Evolutionary conservation across 1,139 yeast genomes (phyloP).

Genomic region (Pneumocystis sp.): DNA sequence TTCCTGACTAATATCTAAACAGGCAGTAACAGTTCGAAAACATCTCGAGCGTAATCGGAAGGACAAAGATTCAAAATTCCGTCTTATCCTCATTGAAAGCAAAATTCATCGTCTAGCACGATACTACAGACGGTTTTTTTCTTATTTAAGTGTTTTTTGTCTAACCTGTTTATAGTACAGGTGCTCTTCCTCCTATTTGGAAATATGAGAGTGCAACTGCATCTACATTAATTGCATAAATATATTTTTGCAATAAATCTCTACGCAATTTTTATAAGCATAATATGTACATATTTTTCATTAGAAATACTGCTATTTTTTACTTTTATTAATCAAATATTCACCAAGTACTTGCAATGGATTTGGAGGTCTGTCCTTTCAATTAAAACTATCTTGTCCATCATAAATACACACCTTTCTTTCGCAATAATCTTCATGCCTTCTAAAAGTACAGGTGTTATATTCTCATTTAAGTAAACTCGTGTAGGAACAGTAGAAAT

Average conservation of each 20-base stretch:
- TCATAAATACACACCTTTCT: slow-evolving; percentile 24
- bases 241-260: neutral
- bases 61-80: slow-evolving; percentile 99
- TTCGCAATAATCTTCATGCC: slow-evolving; percentile 48
- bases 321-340: slow-evolving; percentile 34
- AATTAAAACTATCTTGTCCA: neutral
- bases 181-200: slow-evolving; percentile 4
- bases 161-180: neutral
- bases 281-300: neutral
- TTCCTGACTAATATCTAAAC: neutral
- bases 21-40: slow-evolving; percentile 97
- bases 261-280: neutral
- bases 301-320: neutral
- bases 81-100: slow-evolving; percentile 98
- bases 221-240: slow-evolving; percentile 95
- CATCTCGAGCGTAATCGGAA: slow-evolving; percentile 99
- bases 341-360: slow-evolving; percentile 62
- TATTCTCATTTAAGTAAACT: slow-evolving; percentile 54
- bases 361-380: slow-evolving; percentile 36
- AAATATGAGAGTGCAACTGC: slow-evolving; percentile 98
- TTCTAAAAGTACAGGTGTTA: slow-evolving; percentile 53
- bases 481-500: slow-evolving; percentile 55
- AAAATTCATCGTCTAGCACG: slow-evolving; percentile 99
- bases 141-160: neutral
- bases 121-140: slow-evolving; percentile 18